Evolutionary conservation across 2,329 filamentous ascomycete genomes (phyloP).

Genomic region (Graphiopsis chlorocephala): DNA sequence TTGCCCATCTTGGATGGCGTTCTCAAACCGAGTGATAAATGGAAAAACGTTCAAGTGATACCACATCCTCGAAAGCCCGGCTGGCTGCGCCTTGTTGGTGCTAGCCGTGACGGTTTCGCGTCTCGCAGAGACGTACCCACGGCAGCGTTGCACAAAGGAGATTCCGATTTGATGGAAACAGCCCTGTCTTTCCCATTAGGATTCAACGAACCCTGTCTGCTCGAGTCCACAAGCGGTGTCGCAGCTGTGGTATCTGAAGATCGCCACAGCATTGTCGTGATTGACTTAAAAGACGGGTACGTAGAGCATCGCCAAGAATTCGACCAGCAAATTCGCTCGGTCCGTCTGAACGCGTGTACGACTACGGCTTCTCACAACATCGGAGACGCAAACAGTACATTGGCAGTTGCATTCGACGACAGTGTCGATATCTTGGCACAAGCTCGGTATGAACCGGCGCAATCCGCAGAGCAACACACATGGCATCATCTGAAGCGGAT

Average conservation of each 20-base stretch:
- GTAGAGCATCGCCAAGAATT: constrained; percentile 28
- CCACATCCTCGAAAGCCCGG: constrained; percentile 10
- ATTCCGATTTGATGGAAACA: not conserved
- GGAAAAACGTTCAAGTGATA: not conserved
- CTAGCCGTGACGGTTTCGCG: not conserved
- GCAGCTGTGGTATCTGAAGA: constrained; percentile 24
- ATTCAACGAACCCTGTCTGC: constrained; percentile 17
- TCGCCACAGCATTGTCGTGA: constrained; percentile 22
- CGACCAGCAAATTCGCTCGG: not conserved
- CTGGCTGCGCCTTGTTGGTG: constrained; percentile 14
- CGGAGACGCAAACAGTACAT: constrained; percentile 21
- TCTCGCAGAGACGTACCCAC: constrained; percentile 9
- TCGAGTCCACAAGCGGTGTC: constrained; percentile 26
- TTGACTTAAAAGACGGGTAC: constrained; percentile 31
- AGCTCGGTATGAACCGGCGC: constrained; percentile 23
- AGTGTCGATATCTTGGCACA: constrained; percentile 28
- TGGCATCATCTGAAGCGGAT: constrained; percentile 28
- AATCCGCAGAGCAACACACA: constrained; percentile 16
- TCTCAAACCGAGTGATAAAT: not conserved
- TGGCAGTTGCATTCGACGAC: constrained; percentile 28
- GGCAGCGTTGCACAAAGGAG: not conserved
- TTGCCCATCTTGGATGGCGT: not conserved
- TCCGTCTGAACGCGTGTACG: not conserved
- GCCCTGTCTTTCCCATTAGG: constrained; percentile 22
- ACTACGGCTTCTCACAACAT: not conserved